Conservation (phyloP, 805 yeast species). For the Clavispora fructus region DNA sequence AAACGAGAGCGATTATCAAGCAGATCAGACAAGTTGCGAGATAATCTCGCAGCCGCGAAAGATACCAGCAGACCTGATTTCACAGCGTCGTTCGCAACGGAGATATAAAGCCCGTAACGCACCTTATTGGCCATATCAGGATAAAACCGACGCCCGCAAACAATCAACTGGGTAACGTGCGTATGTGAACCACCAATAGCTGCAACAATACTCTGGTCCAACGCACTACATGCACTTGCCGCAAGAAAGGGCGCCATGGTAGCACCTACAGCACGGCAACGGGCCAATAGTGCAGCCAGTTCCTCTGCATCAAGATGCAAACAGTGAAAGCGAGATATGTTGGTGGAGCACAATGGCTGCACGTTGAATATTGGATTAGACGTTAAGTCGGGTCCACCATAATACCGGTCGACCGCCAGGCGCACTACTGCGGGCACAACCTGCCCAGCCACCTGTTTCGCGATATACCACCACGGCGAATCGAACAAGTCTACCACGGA, state of each 20-base stretch:
- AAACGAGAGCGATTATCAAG: conserved; percentile 4
- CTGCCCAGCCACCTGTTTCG: conserved; percentile 1
- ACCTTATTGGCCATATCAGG: conserved; percentile 4
- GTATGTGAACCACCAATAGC: background rate
- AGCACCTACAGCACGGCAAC: conserved; percentile 1
- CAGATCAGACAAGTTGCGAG: conserved; percentile 1
- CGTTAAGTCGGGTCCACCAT: conserved; percentile 5
- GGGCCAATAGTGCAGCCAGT: conserved; percentile 1
- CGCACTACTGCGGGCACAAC: conserved; percentile 1
- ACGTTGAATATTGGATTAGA: conserved; percentile 4
- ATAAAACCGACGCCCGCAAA: conserved; percentile 10
- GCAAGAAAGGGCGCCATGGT: conserved; percentile 12
- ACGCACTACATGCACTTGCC: conserved; percentile 1
- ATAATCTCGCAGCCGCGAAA: background rate
- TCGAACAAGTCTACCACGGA: conserved; percentile 4
- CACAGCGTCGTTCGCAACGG: conserved; percentile 1
- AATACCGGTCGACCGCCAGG: background rate
- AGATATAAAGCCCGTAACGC: conserved; percentile 9
- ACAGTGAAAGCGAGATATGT: conserved; percentile 3
- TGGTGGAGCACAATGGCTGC: conserved; percentile 5
- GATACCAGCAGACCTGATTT: conserved; percentile 1
- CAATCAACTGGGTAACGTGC: background rate
- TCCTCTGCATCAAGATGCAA: conserved; percentile 4
- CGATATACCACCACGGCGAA: background rate
- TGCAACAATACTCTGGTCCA: conserved; percentile 4